Percentiles rank a stretch among this genome's conserved stretches.
Evolutionary conservation across 495 filamentous ascomycete species (phyloP).

Genomic region (Xylaria scruposa): DNA sequence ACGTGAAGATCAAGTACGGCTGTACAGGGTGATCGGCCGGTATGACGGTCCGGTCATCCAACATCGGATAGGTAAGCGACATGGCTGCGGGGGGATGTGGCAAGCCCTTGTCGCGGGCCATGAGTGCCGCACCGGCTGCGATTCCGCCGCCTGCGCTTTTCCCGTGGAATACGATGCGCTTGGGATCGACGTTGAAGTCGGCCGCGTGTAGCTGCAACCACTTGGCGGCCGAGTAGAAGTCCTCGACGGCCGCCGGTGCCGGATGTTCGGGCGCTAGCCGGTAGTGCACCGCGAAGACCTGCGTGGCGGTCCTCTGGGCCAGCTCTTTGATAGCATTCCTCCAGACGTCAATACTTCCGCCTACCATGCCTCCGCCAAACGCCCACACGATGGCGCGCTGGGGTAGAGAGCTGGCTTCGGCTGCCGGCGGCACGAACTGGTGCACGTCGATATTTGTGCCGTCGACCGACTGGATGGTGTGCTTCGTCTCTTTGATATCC

Average conservation of each 20-base stretch:
- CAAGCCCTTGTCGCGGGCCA: slow-evolving; percentile 43
- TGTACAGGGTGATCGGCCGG: slow-evolving; percentile 35
- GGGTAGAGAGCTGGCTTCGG: not conserved
- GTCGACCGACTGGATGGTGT: slow-evolving; percentile 31
- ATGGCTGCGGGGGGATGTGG: slow-evolving; percentile 39
- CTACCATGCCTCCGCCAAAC: slow-evolving; percentile 50
- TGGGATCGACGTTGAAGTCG: slow-evolving; percentile 44
- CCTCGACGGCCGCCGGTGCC: slow-evolving; percentile 42
- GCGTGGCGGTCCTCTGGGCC: slow-evolving; percentile 30
- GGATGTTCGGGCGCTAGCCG: slow-evolving; percentile 51
- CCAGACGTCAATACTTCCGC: slow-evolving; percentile 37
- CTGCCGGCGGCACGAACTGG: slow-evolving; percentile 30
- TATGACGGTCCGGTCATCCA: slow-evolving; percentile 47
- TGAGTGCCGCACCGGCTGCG: slow-evolving; percentile 41
- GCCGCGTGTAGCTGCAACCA: slow-evolving; percentile 40
- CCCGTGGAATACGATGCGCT: slow-evolving; percentile 46
- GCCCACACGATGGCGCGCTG: slow-evolving; percentile 45
- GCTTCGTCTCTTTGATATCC: slow-evolving; percentile 31
- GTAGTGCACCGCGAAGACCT: slow-evolving; percentile 48
- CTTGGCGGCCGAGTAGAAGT: slow-evolving; percentile 42
- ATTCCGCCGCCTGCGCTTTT: slow-evolving; percentile 50
- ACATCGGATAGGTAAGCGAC: slow-evolving; percentile 49
- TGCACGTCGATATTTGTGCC: slow-evolving; percentile 34
- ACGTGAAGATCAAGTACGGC: slow-evolving; percentile 45
- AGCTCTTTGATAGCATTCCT: slow-evolving; percentile 31